phyloP scores from a whole-genome alignment of 2,329 filamentous ascomycete genomes.

The Sclerotiophoma versabilis region DNA sequence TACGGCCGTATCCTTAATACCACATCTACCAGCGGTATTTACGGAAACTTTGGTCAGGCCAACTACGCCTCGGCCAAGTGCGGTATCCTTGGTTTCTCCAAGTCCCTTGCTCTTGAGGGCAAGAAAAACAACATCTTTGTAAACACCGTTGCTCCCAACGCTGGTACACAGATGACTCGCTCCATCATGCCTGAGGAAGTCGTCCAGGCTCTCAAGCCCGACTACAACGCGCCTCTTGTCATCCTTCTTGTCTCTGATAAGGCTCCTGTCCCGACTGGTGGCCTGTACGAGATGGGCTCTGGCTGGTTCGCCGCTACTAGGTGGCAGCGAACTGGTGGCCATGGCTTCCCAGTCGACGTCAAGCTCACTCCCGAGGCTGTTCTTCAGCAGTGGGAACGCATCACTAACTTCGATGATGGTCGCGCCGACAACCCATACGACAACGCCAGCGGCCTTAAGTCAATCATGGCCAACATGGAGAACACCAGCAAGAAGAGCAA shows the following conservation, averaged over 20 bases:
- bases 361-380: constrained; percentile 82
- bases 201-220: constrained; percentile 98
- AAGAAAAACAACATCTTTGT: constrained; percentile 97
- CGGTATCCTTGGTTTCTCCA: constrained; percentile 94
- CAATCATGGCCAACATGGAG: constrained; percentile 83
- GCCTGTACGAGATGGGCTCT: constrained; percentile 91
- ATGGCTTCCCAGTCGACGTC: constrained; percentile 89
- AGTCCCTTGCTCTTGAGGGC: constrained; percentile 90
- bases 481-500: constrained; percentile 66
- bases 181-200: constrained; percentile 96
- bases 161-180: constrained; percentile 92
- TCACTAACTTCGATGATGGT: constrained; percentile 86
- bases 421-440: constrained; percentile 87
- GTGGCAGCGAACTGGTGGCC: constrained; percentile 91
- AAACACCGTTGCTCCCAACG: constrained; percentile 98
- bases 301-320: constrained; percentile 92
- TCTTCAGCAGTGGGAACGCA: constrained; percentile 66
- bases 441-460: constrained; percentile 77
- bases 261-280: constrained; percentile 84
- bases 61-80: constrained; percentile 80
- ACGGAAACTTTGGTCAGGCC: constrained; percentile 98
- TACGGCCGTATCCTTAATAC: constrained; percentile 98
- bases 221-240: constrained; percentile 95
- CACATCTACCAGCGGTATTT: constrained; percentile 95
- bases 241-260: constrained; percentile 86